Percentiles rank a stretch among this genome's conserved stretches.
phyloP scores from a whole-genome alignment of 2,329 filamentous ascomycete genomes.

The Epichloe coenophiala region DNA sequence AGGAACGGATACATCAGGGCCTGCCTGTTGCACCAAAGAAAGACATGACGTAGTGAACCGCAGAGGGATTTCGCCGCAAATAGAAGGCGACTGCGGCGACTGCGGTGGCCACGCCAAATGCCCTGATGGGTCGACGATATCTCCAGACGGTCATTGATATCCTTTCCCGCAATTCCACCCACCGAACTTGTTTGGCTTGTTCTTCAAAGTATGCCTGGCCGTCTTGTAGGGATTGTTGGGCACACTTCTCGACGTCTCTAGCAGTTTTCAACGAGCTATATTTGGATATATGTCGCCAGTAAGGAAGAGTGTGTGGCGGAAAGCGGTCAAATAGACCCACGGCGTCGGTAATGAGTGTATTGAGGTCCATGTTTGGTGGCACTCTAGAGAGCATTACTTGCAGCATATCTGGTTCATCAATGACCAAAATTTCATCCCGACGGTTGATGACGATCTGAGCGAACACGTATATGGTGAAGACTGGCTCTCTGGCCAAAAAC shows the following conservation, averaged over 20 bases:
- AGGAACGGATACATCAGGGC: neutral
- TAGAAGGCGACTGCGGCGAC: slow-evolving; percentile 58
- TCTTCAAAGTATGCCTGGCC: slow-evolving; percentile 54
- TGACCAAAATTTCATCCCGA: slow-evolving; percentile 71
- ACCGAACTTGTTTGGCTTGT: slow-evolving; percentile 60
- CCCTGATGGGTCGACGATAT: slow-evolving; percentile 51
- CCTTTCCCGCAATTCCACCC: slow-evolving; percentile 37
- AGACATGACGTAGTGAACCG: slow-evolving; percentile 15
- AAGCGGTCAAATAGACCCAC: slow-evolving; percentile 47
- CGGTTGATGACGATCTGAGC: slow-evolving; percentile 75
- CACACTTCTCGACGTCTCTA: slow-evolving; percentile 33
- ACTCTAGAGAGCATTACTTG: slow-evolving; percentile 80
- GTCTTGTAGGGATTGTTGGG: slow-evolving; percentile 46
- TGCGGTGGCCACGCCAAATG: slow-evolving; percentile 49
- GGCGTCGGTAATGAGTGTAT: slow-evolving; percentile 57
- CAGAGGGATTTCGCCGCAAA: slow-evolving; percentile 34
- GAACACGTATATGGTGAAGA: slow-evolving; percentile 83
- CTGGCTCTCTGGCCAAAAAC: slow-evolving; percentile 74
- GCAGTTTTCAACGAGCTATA: slow-evolving; percentile 81
- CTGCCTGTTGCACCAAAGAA: slow-evolving; percentile 11
- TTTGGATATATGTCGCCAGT: slow-evolving; percentile 59
- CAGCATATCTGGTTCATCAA: slow-evolving; percentile 89
- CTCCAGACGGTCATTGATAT: slow-evolving; percentile 34
- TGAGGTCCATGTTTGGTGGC: slow-evolving; percentile 67
- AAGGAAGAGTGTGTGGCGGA: slow-evolving; percentile 59